A percentile compares a stretch with the other conserved stretches of the same genome.
phyloP scores from a whole-genome alignment of 305 asterid genomes.

The Fraxinus angustifolia region DNA sequence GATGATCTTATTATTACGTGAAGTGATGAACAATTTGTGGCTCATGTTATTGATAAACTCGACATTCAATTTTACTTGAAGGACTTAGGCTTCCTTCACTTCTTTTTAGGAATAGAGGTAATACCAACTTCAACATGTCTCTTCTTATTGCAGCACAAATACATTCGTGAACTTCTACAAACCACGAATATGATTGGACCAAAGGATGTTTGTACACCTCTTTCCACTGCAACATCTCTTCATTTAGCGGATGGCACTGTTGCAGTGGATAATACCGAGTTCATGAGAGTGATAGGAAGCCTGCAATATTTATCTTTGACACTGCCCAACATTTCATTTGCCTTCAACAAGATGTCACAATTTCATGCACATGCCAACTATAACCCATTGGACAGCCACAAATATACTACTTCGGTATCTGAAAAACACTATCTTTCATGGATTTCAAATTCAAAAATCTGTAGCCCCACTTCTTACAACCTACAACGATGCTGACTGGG shows the following conservation, averaged over 20 bases:
- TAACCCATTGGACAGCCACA: too few relatives aligned
- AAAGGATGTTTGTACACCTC: neutral
- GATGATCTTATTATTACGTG: constrained; percentile 2
- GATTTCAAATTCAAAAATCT: too few relatives aligned
- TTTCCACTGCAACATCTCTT: neutral
- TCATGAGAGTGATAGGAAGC: neutral
- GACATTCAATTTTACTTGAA: neutral
- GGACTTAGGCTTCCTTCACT: neutral
- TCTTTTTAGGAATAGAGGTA: neutral
- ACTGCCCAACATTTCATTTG: neutral
- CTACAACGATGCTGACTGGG: too few relatives aligned
- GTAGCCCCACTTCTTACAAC: too few relatives aligned
- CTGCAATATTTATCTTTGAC: neutral
- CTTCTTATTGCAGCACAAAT: neutral
- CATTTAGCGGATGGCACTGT: neutral
- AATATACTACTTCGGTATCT: too few relatives aligned
- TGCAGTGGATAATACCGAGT: neutral
- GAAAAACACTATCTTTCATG: too few relatives aligned
- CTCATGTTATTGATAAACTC: neutral
- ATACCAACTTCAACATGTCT: neutral
- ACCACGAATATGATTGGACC: neutral
- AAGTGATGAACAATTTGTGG: neutral
- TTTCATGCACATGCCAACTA: too few relatives aligned
- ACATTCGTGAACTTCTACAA: neutral
- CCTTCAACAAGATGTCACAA: neutral